Evolutionary conservation across 2,329 filamentous ascomycete genomes (phyloP), one percentile per base, ranked within the genome.

Genomic region (Aspergillus sp.): DNA sequence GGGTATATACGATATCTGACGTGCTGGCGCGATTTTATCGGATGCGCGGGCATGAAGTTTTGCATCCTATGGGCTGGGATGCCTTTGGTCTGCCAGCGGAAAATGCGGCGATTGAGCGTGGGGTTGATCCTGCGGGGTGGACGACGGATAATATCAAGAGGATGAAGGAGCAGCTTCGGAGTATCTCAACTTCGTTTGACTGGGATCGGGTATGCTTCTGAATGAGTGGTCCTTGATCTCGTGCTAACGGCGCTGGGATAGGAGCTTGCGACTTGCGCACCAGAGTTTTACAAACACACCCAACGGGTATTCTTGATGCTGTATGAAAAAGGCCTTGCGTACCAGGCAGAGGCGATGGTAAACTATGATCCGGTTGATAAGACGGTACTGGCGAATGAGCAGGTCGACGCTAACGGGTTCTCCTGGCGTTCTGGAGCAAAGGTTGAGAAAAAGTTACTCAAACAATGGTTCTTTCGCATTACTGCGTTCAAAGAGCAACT

Each of bases 61-160:
- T 96, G 57, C 86, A 96, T 66, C 92, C 93, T n/a, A 96, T 96
- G 85, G 93, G 93, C 11, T 97, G 93, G 92, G 93, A 97, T 81
- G 91, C 92, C 5, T 96, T 97, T 78, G 93, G 93, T 2, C 80
- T 97, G 59, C 93, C 93, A 11, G 93, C 93, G 48, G 93, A 97
- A 77, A 97, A 97, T 79, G 93, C 93, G 19, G 93, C 93, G 8
- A 90, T 96, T 60, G 91, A 96, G 77, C 83, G 90, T 64, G 91
- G 91, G 13, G 84, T 94, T 63, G 86, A 91, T 71, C 92, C 93
- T 1, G 89, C 85, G 7, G 82, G 82, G 7, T 97, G 93, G 93
- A 97, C 93, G 0, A 84, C 83, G 71, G 81, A 83, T 68, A 97
- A 97, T 72, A 96, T 97, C 69, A 82, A 82, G 45, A 89, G 86